Percentiles rank a stretch among this genome's conserved stretches.
These are phyloP conservation scores for Syzygium syzygioides DNA, from an alignment of 441 rosid genomes.

Conservation along the genomic window DNA sequence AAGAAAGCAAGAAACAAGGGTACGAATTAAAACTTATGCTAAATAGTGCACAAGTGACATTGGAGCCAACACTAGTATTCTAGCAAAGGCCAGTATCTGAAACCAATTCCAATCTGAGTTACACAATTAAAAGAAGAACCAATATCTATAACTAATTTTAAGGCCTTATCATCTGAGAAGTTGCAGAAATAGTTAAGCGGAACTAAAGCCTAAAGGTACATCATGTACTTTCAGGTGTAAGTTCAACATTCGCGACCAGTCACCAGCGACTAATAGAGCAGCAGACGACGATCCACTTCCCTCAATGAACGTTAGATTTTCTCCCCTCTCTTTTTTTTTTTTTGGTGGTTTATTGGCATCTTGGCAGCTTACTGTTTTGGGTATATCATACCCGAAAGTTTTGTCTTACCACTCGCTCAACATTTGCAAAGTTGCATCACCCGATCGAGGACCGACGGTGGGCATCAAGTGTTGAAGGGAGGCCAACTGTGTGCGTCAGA, in stretches of 20 bases:
- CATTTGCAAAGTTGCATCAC: constrained; percentile 6
- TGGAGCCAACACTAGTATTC: neutral
- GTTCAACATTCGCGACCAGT: neutral
- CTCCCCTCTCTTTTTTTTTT: neutral
- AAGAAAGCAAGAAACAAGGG: neutral
- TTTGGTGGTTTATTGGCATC: neutral
- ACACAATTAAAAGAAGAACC: neutral
- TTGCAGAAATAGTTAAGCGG: neutral
- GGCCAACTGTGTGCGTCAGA: neutral
- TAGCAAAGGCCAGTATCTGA: neutral
- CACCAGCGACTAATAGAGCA: neutral
- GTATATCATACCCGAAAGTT: neutral
- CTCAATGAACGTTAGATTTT: neutral
- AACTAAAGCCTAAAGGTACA: neutral
- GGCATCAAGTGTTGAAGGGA: neutral
- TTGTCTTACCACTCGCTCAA: constrained; percentile 2
- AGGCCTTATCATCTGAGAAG: neutral
- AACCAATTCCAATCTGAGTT: neutral
- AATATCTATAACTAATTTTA: neutral
- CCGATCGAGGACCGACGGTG: neutral
- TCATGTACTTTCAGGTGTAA: neutral
- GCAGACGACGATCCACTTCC: neutral
- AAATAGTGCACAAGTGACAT: neutral
- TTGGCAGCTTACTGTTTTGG: neutral
- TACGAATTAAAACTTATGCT: neutral